phyloP scores from a whole-genome alignment of 208 protist genomes.

The Acanthamoeba pearcei region DNA sequence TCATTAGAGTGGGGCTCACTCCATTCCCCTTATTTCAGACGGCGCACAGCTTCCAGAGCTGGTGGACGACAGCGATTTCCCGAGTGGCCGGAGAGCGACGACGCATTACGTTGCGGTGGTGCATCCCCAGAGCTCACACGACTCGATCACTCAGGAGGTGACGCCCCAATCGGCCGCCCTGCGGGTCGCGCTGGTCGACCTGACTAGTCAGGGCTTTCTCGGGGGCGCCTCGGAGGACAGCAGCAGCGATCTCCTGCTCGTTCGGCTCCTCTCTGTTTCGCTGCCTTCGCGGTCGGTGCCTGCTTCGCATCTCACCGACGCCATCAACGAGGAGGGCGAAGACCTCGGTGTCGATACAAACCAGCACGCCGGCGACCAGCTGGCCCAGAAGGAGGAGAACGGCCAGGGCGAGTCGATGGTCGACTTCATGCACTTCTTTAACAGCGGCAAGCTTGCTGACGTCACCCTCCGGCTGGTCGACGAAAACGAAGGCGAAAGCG shows the following conservation, averaged over 20 bases:
- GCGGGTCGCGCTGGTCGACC: not conserved
- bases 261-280: not conserved
- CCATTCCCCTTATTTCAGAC: not conserved
- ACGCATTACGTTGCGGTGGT: not conserved
- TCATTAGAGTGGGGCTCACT: not conserved
- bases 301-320: not conserved
- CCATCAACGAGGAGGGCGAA: not conserved
- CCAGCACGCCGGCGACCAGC: not conserved
- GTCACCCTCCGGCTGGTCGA: constrained; percentile 2
- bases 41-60: not conserved
- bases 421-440: not conserved
- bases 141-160: not conserved
- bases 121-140: not conserved
- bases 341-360: not conserved
- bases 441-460: not conserved
- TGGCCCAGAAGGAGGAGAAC: not conserved
- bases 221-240: not conserved
- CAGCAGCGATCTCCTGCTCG: not conserved
- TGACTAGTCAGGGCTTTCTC: not conserved
- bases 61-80: not conserved
- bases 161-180: not conserved
- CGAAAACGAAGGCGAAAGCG: not conserved
- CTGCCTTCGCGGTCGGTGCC: not conserved
- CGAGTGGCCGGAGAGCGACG: not conserved
- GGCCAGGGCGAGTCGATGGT: not conserved